These are phyloP conservation scores for Thelephora aurantiotincta DNA, from an alignment of 768 basidiomycete genomes.

Conservation along the genomic window DNA sequence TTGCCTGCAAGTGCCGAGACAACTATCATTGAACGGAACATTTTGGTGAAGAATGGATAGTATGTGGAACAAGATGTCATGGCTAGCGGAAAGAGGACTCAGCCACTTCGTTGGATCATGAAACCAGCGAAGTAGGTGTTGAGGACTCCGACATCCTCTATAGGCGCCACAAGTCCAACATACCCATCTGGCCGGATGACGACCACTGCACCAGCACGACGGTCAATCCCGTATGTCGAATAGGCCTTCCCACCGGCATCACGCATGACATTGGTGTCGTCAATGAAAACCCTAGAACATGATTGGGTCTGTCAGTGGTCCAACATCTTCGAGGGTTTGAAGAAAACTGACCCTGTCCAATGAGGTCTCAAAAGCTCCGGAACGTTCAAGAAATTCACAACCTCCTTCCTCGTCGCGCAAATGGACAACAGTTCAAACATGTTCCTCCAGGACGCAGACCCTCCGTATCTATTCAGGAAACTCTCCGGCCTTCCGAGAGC, in stretches of 20 bases:
- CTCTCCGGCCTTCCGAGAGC: slow-evolving; percentile 7
- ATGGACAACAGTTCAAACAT: slow-evolving; percentile 33
- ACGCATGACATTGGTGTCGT: slow-evolving; percentile 34
- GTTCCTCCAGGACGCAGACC: slow-evolving; percentile 8
- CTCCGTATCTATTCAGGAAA: slow-evolving; percentile 10
- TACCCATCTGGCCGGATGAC: slow-evolving; percentile 56
- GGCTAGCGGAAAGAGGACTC: no score
- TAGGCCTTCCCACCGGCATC: slow-evolving; percentile 41
- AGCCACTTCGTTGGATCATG: no score
- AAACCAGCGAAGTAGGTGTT: no score
- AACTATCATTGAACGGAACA: no score
- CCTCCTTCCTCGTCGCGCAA: slow-evolving; percentile 22
- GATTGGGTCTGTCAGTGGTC: not conserved
- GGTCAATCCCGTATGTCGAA: slow-evolving; percentile 34
- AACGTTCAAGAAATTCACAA: slow-evolving; percentile 29
- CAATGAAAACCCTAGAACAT: slow-evolving; percentile 37
- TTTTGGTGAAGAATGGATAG: no score
- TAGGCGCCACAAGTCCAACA: slow-evolving; percentile 38
- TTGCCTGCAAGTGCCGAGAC: no score
- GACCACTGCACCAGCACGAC: slow-evolving; percentile 30
- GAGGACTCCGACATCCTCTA: slow-evolving; percentile 25
- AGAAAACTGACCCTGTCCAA: slow-evolving; percentile 38
- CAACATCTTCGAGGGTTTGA: not conserved
- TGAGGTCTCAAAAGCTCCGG: slow-evolving; percentile 34
- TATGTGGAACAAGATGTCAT: no score